A percentile compares a stretch with the other conserved stretches of the same genome.
Evolutionary conservation across 2,329 filamentous ascomycete genomes (phyloP).

Genomic region (Cordyceps cateniannulata): DNA sequence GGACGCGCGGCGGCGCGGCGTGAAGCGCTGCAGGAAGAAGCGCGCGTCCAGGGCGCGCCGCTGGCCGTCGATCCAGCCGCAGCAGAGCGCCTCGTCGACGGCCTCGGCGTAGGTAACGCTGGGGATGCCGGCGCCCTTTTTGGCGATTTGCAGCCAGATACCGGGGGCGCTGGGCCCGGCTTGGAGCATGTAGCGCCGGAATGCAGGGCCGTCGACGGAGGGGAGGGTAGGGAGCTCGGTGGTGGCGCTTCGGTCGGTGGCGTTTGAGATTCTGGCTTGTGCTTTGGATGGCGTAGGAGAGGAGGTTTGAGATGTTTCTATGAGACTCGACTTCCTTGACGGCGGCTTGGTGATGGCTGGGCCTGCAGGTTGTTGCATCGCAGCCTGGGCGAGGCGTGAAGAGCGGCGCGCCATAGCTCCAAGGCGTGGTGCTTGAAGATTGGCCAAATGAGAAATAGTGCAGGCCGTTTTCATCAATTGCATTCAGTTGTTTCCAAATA

Average conservation of each 20-base stretch:
- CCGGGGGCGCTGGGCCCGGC: slow-evolving; percentile 28
- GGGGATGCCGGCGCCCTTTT: slow-evolving; percentile 36
- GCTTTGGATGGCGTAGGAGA: not conserved
- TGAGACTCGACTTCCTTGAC: not conserved
- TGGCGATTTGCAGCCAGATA: slow-evolving; percentile 43
- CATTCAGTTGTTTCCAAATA: not conserved
- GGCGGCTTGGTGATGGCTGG: not conserved
- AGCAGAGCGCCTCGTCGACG: slow-evolving; percentile 51
- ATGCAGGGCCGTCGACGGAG: slow-evolving; percentile 24
- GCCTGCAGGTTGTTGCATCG: not conserved
- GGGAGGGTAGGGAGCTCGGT: slow-evolving; percentile 17
- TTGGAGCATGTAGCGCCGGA: slow-evolving; percentile 33
- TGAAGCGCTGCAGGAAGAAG: slow-evolving; percentile 51
- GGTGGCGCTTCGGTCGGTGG: not conserved
- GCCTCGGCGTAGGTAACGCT: slow-evolving; percentile 45
- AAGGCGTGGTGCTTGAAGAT: not conserved
- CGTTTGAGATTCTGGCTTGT: not conserved
- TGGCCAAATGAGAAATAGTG: not conserved
- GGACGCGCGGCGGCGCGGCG: slow-evolving; percentile 47
- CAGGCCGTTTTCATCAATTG: not conserved
- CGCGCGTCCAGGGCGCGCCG: slow-evolving; percentile 33
- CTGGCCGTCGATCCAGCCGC: slow-evolving; percentile 59
- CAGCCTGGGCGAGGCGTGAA: not conserved
- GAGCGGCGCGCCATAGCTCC: not conserved
- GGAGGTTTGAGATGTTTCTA: not conserved